Evolutionary conservation across 306 rosid genomes (phyloP).

Genomic region (Cucumis cinereus): DNA sequence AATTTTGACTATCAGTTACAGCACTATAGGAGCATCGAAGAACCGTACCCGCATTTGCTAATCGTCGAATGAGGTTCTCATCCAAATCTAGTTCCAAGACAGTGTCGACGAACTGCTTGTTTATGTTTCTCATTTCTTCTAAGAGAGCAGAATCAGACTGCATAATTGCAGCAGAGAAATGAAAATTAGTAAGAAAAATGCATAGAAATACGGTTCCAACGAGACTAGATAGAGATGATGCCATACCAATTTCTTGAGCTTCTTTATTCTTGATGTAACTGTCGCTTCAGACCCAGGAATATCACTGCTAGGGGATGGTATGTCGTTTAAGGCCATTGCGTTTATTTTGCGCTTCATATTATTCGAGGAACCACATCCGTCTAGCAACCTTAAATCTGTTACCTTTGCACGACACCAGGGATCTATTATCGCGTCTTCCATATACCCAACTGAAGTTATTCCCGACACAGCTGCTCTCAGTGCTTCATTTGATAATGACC

Average conservation of each 20-base stretch:
- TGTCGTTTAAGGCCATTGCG: conserved; percentile 1
- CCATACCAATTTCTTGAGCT: conserved; percentile 2
- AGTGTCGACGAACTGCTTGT: background rate
- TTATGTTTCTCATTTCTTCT: conserved; percentile 7
- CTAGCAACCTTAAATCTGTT: background rate
- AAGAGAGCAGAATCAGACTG: background rate
- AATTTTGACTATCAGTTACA: background rate
- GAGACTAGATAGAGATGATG: background rate
- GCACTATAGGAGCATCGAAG: background rate
- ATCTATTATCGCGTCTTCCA: background rate
- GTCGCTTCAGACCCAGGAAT: background rate
- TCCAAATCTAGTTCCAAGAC: background rate
- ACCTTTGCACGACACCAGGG: background rate
- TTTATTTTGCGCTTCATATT: conserved; percentile 1
- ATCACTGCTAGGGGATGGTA: background rate
- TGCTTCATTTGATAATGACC: background rate
- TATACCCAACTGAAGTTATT: background rate
- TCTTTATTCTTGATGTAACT: background rate
- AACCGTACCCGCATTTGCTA: background rate
- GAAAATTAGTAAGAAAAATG: background rate
- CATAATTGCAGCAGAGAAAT: background rate
- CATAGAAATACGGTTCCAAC: background rate
- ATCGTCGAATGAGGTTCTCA: background rate
- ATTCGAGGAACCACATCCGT: background rate
- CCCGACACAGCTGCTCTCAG: background rate